A percentile compares a stretch with the other conserved stretches of the same genome.
phyloP scores from a whole-genome alignment of 345 rosid genomes.

The Linum trigynum region DNA sequence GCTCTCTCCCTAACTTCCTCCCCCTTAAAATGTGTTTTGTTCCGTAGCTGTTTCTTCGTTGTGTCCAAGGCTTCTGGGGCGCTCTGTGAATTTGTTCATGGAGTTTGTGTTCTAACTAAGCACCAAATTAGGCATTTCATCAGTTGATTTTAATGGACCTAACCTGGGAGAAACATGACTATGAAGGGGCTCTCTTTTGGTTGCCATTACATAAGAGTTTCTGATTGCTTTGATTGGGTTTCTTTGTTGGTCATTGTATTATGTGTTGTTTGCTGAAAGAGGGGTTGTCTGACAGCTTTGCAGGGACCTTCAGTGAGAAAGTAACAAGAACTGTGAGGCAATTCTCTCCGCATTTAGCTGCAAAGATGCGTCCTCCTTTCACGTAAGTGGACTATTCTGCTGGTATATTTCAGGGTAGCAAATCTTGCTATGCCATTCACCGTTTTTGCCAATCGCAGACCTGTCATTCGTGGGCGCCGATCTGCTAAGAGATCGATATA shows the following conservation, averaged over 20 bases:
- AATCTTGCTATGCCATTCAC: conserved; percentile 14
- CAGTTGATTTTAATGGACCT: neutral
- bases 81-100: neutral
- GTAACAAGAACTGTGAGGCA: conserved; percentile 75
- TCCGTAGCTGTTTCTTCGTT: neutral
- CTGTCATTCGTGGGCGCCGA: conserved; percentile 92
- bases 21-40: neutral
- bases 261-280: conserved; percentile 8
- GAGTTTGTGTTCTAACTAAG: no score
- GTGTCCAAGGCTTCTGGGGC: neutral
- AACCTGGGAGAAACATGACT: no score
- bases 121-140: neutral
- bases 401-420: neutral
- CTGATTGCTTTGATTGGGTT: no score
- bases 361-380: conserved; percentile 88
- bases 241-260: neutral
- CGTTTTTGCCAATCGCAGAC: conserved; percentile 35
- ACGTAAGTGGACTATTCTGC: conserved; percentile 37
- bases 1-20: neutral
- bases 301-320: conserved; percentile 86
- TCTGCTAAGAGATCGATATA: conserved; percentile 68
- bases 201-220: neutral
- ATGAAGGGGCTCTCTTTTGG: no score
- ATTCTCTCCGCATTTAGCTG: conserved; percentile 93
- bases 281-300: conserved; percentile 57